phyloP scores from a whole-genome alignment of 1,284 basidiomycete species.

The Fomitopsis betulina region DNA sequence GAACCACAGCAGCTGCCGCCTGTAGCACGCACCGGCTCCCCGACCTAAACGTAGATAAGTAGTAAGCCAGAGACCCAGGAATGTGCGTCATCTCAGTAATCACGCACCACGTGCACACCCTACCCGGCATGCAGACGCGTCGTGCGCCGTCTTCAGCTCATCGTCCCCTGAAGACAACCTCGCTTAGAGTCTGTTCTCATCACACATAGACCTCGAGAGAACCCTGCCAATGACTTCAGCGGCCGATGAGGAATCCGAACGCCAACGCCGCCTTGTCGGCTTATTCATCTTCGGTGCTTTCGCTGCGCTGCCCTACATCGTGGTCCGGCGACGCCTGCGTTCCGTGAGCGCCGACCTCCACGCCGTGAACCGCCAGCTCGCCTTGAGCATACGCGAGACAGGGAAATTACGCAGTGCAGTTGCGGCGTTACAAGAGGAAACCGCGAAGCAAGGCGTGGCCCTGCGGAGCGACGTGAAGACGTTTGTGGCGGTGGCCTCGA shows the following conservation, averaged over 20 bases:
- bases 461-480: slow-evolving; percentile 35
- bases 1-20: no score
- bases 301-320: neutral
- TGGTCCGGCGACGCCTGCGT: neutral
- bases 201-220: neutral
- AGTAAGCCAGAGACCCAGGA: no score
- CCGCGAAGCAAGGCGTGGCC: neutral
- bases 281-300: neutral
- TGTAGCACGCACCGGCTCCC: no score
- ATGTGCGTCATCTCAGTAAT: neutral
- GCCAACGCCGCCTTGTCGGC: neutral
- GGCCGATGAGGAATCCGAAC: neutral
- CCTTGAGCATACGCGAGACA: neutral
- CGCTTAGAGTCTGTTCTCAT: neutral
- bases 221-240: neutral
- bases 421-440: neutral
- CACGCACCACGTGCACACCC: neutral
- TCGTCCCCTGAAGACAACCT: neutral
- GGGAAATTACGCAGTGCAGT: neutral
- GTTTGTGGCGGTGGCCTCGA: slow-evolving; percentile 26
- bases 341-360: neutral
- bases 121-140: neutral
- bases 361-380: neutral
- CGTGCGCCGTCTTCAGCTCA: neutral
- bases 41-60: neutral